Percentiles rank a stretch among this genome's conserved stretches.
Conservation (phyloP, 768 basidiomycete species). For the Boletus reticuloceps region DNA sequence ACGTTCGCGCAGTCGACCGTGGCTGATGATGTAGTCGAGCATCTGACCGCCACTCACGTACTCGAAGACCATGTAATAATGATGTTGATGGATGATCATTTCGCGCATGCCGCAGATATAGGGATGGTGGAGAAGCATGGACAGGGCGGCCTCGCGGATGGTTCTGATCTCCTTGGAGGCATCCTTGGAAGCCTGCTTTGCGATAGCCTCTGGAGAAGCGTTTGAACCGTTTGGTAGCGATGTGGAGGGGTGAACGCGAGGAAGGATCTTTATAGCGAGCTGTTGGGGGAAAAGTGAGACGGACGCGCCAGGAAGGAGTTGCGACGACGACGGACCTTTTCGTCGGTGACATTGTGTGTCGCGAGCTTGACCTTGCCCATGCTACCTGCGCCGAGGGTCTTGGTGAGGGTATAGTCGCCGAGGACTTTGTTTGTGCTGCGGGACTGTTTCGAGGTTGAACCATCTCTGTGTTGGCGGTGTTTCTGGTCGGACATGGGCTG, state of each 20-base stretch:
- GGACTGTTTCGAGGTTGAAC: slow-evolving; percentile 34
- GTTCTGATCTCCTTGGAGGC: slow-evolving; percentile 96
- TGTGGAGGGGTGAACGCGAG: slow-evolving; percentile 67
- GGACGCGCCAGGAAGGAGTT: background rate
- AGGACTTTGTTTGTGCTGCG: slow-evolving; percentile 53
- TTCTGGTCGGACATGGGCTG: slow-evolving; percentile 27
- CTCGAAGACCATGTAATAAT: slow-evolving; percentile 99
- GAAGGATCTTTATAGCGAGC: slow-evolving; percentile 99
- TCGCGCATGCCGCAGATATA: slow-evolving; percentile 99
- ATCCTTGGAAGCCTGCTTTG: slow-evolving; percentile 85
- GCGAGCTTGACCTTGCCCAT: slow-evolving; percentile 99
- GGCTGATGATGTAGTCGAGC: slow-evolving; percentile 99
- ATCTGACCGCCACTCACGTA: slow-evolving; percentile 99
- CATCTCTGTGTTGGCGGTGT: slow-evolving; percentile 31
- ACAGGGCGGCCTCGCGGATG: slow-evolving; percentile 91
- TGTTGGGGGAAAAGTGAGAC: slow-evolving; percentile 32
- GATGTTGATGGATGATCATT: slow-evolving; percentile 96
- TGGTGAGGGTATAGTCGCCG: slow-evolving; percentile 94
- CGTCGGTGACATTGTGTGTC: slow-evolving; percentile 81
- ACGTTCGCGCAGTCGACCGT: slow-evolving; percentile 91
- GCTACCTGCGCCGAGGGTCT: slow-evolving; percentile 95
- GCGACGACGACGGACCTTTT: slow-evolving; percentile 66
- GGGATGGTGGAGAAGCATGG: slow-evolving; percentile 94
- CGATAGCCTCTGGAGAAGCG: slow-evolving; percentile 53
- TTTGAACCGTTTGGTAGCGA: slow-evolving; percentile 47